Evolutionary conservation across 345 rosid genomes (phyloP).

Genomic region (Kernera saxatilis): DNA sequence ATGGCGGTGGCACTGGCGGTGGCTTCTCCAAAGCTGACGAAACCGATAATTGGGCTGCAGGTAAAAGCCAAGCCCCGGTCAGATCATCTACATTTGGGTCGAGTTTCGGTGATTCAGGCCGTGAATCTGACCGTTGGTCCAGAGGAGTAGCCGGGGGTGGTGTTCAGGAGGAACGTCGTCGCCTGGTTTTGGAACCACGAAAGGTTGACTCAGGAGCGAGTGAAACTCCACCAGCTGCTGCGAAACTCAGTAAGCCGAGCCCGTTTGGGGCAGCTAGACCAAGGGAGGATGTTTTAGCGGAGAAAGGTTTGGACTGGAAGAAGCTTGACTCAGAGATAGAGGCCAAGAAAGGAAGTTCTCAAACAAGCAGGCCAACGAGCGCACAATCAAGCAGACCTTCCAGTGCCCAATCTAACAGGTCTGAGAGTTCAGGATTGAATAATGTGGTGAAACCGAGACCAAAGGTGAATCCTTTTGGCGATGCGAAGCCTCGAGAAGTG

Average conservation of each 20-base stretch:
- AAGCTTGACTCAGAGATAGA: slow-evolving; percentile 73
- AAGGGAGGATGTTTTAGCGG: slow-evolving; percentile 85
- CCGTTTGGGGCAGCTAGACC: slow-evolving; percentile 98
- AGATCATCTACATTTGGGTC: slow-evolving; percentile 62
- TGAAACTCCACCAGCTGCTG: slow-evolving; percentile 29
- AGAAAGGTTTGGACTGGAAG: slow-evolving; percentile 95
- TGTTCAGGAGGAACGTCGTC: slow-evolving; percentile 55
- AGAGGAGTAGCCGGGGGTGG: slow-evolving; percentile 43
- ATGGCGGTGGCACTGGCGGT: slow-evolving; percentile 25
- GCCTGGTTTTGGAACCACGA: slow-evolving; percentile 62
- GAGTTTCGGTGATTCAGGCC: slow-evolving; percentile 52
- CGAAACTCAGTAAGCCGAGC: slow-evolving; percentile 50
- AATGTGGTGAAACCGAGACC: slow-evolving; percentile 57
- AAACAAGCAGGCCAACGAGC: slow-evolving; percentile 41
- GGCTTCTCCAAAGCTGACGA: slow-evolving; percentile 82
- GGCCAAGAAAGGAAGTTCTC: slow-evolving; percentile 48
- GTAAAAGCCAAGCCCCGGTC: slow-evolving; percentile 43
- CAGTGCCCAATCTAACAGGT: slow-evolving; percentile 75
- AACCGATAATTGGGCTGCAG: slow-evolving; percentile 69
- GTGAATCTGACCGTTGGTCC: slow-evolving; percentile 68
- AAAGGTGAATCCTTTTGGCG: slow-evolving; percentile 91
- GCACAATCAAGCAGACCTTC: slow-evolving; percentile 69
- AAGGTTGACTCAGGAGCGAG: slow-evolving; percentile 39
- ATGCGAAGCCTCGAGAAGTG: slow-evolving; percentile 92
- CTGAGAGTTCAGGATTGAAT: slow-evolving; percentile 61